phyloP scores from a whole-genome alignment of 768 basidiomycete species.

The Boletus reticulatus region DNA sequence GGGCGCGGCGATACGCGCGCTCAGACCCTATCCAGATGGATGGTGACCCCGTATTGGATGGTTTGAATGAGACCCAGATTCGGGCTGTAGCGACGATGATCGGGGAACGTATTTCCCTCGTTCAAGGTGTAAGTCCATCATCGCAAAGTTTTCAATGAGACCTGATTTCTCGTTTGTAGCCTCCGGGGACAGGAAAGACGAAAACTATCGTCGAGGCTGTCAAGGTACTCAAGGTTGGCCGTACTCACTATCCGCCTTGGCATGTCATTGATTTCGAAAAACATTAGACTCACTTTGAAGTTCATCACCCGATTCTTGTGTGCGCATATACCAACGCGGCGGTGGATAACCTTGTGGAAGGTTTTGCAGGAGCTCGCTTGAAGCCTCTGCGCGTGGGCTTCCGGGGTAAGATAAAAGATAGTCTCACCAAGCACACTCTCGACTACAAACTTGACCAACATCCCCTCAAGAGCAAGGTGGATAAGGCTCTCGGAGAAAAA shows the following conservation, averaged over 20 bases:
- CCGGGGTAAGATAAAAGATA: constrained; percentile 54
- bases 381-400: constrained; percentile 78
- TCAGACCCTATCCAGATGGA: constrained; percentile 61
- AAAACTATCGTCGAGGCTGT: constrained; percentile 87
- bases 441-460: constrained; percentile 65
- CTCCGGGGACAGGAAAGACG: constrained; percentile 92
- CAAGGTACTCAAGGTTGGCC: constrained; percentile 67
- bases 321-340: constrained; percentile 94
- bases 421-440: constrained; percentile 56
- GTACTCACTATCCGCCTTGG: background rate
- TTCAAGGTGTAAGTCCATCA: constrained; percentile 73
- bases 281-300: constrained; percentile 69
- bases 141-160: background rate
- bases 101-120: constrained; percentile 69
- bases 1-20: constrained; percentile 68
- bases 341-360: constrained; percentile 86
- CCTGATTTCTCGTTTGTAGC: constrained; percentile 40
- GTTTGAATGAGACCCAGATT: constrained; percentile 74
- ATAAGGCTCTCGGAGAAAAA: constrained; percentile 40
- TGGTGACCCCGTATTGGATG: constrained; percentile 69
- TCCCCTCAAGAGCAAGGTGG: constrained; percentile 45
- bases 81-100: constrained; percentile 87
- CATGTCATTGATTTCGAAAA: background rate
- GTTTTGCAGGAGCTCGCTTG: constrained; percentile 57
- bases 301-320: constrained; percentile 83